These are phyloP conservation scores for Quercus tomentella DNA, from an alignment of 331 rosid genomes.

Conservation along the genomic window DNA sequence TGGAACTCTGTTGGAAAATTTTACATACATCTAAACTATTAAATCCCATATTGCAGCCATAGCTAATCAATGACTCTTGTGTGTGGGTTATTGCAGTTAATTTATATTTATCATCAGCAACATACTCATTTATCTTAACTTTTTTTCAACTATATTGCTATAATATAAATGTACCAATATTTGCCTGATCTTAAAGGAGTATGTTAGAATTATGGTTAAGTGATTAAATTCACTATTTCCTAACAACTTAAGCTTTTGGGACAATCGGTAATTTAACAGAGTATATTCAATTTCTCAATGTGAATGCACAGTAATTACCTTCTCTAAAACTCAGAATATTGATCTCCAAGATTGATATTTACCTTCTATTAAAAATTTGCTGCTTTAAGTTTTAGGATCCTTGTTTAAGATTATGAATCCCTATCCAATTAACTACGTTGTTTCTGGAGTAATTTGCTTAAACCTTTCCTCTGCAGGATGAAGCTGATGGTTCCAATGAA, in stretches of 20 bases:
- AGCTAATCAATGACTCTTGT: not conserved
- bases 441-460: not conserved
- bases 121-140: not conserved
- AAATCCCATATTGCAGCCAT: not conserved
- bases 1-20: slow-evolving; percentile 21
- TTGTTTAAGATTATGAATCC: not conserved
- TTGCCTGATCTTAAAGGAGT: not conserved
- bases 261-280: too few species aligned
- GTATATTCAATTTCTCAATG: not conserved
- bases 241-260: too few species aligned
- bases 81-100: not conserved
- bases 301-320: too few species aligned
- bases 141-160: not conserved
- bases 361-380: not conserved
- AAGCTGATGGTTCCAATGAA: slow-evolving; percentile 92
- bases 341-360: not conserved
- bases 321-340: not conserved
- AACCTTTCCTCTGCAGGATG: slow-evolving; percentile 46
- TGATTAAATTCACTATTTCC: too few species aligned
- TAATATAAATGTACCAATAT: not conserved
- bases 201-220: too few species aligned
- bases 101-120: not conserved
- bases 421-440: not conserved
- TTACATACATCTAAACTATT: not conserved
- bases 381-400: not conserved